Percentiles rank a stretch among this genome's conserved stretches.
phyloP scores from a whole-genome alignment of 805 yeast species.

The Torulaspora maleeae region DNA sequence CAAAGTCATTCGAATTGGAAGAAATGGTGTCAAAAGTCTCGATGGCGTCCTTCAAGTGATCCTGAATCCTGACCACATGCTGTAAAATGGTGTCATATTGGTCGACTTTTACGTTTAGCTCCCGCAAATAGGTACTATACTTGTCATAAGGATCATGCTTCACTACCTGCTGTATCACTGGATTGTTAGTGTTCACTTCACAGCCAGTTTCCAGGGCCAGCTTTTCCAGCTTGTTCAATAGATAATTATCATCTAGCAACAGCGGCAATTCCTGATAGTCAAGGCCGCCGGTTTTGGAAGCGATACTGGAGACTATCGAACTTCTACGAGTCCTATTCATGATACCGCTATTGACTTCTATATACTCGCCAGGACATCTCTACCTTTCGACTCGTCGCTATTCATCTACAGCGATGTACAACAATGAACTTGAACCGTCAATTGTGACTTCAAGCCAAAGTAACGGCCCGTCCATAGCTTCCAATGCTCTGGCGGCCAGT shows the following conservation, averaged over 20 bases:
- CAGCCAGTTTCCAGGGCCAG: constrained; percentile 12
- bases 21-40: constrained; percentile 34
- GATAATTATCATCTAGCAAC: constrained; percentile 29
- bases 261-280: constrained; percentile 17
- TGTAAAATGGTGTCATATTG: constrained; percentile 42
- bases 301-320: constrained; percentile 60
- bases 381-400: not conserved
- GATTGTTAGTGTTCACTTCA: not conserved
- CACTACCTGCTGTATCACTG: not conserved
- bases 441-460: not conserved
- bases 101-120: constrained; percentile 33
- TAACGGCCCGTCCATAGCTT: not conserved
- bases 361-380: not conserved
- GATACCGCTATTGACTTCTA: too few species aligned
- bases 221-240: constrained; percentile 22
- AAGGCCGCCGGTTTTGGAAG: constrained; percentile 38
- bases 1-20: constrained; percentile 36
- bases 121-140: constrained; percentile 20
- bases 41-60: constrained; percentile 29
- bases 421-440: not conserved
- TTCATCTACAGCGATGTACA: not conserved
- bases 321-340: constrained; percentile 47
- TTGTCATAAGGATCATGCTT: constrained; percentile 11
- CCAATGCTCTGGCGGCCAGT: too few species aligned
- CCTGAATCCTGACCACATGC: constrained; percentile 35